Conservation (phyloP, 2,329 filamentous ascomycete genomes). For the Exophiala aquamarina region DNA sequence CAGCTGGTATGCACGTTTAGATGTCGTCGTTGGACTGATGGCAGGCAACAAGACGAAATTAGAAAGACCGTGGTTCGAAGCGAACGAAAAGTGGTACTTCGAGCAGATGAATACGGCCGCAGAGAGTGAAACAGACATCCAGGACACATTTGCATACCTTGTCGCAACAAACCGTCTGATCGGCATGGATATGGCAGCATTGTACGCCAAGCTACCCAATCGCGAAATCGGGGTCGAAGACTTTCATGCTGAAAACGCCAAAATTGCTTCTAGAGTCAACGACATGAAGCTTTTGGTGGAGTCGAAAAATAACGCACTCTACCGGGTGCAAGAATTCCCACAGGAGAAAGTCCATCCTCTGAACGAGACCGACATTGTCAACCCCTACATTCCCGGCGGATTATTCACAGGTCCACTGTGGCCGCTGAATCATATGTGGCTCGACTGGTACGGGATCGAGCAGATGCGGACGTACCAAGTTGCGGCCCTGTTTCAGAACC, state of each 20-base stretch:
- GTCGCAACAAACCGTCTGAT: conserved; percentile 69
- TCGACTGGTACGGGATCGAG: conserved; percentile 76
- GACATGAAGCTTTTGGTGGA: conserved; percentile 55
- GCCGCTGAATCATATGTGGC: conserved; percentile 69
- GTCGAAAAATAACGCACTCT: conserved; percentile 60
- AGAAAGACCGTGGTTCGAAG: conserved; percentile 74
- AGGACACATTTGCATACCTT: conserved; percentile 66
- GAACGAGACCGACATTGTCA: conserved; percentile 66
- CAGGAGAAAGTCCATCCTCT: conserved; percentile 46
- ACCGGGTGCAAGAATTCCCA: conserved; percentile 65
- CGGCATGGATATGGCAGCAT: conserved; percentile 74
- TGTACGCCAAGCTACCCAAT: conserved; percentile 67
- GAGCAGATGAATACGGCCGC: conserved; percentile 61
- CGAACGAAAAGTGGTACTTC: conserved; percentile 62
- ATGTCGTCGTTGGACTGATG: conserved; percentile 80
- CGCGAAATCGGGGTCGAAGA: conserved; percentile 62
- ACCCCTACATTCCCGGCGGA: conserved; percentile 69
- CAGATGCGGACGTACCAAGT: conserved; percentile 80
- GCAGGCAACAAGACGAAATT: conserved; percentile 74
- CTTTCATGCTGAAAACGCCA: conserved; percentile 63
- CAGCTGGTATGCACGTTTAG: conserved; percentile 88
- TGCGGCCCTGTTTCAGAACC: conserved; percentile 55
- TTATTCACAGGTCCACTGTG: conserved; percentile 72
- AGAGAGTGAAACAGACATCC: conserved; percentile 49
- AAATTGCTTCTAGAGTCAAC: conserved; percentile 47